phyloP scores from a whole-genome alignment of 768 basidiomycete species.

The Asterophora lycoperdoides region DNA sequence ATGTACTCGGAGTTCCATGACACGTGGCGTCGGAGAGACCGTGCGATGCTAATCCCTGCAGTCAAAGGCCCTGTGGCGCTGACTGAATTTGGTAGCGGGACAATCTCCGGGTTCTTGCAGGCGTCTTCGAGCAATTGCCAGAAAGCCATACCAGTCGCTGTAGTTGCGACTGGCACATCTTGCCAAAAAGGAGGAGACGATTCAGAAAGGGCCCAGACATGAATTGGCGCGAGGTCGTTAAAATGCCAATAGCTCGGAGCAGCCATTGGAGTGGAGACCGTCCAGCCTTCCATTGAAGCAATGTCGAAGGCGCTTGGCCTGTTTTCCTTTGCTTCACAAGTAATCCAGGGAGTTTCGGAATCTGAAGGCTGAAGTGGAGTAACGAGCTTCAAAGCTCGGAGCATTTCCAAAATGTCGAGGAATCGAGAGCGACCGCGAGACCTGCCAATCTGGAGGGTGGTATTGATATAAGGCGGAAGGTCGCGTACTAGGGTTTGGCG shows the following conservation, averaged over 20 bases:
- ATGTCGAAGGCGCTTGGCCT: conserved; percentile 45
- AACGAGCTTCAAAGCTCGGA: conserved; percentile 55
- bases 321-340: conserved; percentile 37
- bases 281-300: conserved; percentile 41
- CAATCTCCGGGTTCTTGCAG: conserved; percentile 34
- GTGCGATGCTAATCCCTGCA: conserved; percentile 30
- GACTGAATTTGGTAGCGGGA: conserved; percentile 14
- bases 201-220: conserved; percentile 56
- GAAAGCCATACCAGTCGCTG: conserved; percentile 39
- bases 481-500: conserved; percentile 46
- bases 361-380: conserved; percentile 50
- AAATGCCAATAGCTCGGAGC: conserved; percentile 67
- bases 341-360: conserved; percentile 39
- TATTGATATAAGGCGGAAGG: conserved; percentile 47
- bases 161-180: conserved; percentile 36
- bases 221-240: conserved; percentile 48
- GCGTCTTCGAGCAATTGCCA: conserved; percentile 56
- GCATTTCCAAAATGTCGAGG: conserved; percentile 55
- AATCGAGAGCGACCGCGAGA: conserved; percentile 57
- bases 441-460: conserved; percentile 53
- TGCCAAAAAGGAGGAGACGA: conserved; percentile 52
- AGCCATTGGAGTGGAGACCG: conserved; percentile 36
- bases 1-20: conserved; percentile 63
- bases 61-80: conserved; percentile 21
- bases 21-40: conserved; percentile 50